Base-by-base conservation (phyloP, 2,329 filamentous ascomycete genomes). In the Sporothrix brunneoviolacea region DNA sequence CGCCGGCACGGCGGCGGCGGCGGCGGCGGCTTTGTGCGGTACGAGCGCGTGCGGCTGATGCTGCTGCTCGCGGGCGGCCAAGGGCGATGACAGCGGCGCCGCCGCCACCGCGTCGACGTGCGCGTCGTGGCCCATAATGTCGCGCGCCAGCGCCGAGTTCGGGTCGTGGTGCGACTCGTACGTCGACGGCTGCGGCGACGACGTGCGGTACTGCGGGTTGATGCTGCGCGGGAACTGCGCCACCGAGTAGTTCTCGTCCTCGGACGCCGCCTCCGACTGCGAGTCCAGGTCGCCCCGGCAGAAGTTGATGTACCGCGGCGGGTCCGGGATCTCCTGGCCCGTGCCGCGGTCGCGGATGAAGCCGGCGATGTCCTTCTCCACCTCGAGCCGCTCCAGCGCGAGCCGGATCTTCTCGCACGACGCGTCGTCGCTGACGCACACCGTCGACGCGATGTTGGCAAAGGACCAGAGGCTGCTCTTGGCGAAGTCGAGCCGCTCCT, bases 381-480 rank as follows among this genome's bases (percentile, higher is more conserved):
- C 93, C 61, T 98, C 59, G 70, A 94, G 95, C 62, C 88, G 87
- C 70, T 98, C 94, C 3, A 98, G 75, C 0, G 91, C 91, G 5
- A 97, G 72, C 10, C 94, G 83, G 54, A 98, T 88, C 72, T 96
- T 97, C 69, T 98, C 94, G 67, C 91, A 98, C 2, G 91, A 93
- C 56, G 87, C 82, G 70, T 98, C 93, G 62, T 98, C 93, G 65
- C 91, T 97, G 42, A 98, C 93, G 63, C 93, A 98, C 10, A 97
- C 93, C 0, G 91, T 97, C 0, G 91, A 97, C 1, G 93, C 83
- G 60, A 98, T 90, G 65, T 98, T 98, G 50, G 93, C 91, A 70
- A 97, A 98, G 13, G 84, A 91, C 94, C 93, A 98, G 8, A 98
- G 74, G 62, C 93, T 97, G 70, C 88, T 95, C 75, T 97, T 98